Base-by-base conservation (phyloP, 257 asterid genomes). In the Marsdenia floribunda region DNA sequence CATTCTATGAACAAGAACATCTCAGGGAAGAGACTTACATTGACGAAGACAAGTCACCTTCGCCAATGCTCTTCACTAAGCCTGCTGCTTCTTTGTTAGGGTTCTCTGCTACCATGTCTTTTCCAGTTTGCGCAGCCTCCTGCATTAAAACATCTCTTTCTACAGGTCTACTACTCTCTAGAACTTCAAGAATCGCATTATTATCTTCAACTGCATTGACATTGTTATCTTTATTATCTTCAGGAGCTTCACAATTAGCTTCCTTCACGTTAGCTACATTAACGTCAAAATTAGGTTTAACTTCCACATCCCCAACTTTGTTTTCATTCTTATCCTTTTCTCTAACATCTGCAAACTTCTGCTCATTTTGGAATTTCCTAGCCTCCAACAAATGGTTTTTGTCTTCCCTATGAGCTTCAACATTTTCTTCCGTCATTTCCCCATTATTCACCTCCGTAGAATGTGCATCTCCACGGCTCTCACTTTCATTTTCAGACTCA, bases 401-500 rank as follows among this genome's bases (percentile, higher is more conserved):
- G 13, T 37, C 24, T 29, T 65, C 78, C 47, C 68, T 72, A 67
- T 76, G 82, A 29, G 61, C 82, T 71, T 68, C 82, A 26, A 66
- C 54, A 40, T 82, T 78, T 70, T 76, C 88, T 69, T 80, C 91
- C 50, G 78, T 68, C 65, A 80, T 72, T 24, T 84, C 87, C 73
- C 83, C 89, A 74, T 83, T 81, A 78, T 86, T 88, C 49, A 82
- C 89, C 79, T 82, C 95, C 60, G 80, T 50, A 0, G 87, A 86
- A 76, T 82, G 89, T 16, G 82, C 81, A 21, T 86, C 94, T 3
- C 84, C 91, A 35, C 79, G 90, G 68, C 93, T 86, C 79, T 70
- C 91, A 49, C 87, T 86, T 40, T 86, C 96, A 76, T 88, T 82
- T 69, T 87, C 97, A 73, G 96, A 86, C 42, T 82, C 86, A 76